These are phyloP conservation scores for Neurospora sublineolata DNA, from an alignment of 495 filamentous ascomycete species.

Conservation along the genomic window DNA sequence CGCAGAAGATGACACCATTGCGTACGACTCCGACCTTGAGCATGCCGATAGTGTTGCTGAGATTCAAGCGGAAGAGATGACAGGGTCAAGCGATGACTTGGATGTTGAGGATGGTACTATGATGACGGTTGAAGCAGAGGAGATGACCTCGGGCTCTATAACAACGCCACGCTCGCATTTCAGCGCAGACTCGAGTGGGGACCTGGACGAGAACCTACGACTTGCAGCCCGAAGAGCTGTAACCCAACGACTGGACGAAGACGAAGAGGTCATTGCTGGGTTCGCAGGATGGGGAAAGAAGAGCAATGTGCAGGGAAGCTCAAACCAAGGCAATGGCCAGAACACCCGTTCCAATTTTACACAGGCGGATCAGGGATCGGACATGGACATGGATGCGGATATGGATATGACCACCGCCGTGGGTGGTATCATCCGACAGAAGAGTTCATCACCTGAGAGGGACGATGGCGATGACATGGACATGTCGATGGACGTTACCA, in stretches of 20 bases:
- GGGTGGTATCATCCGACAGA: constrained; percentile 42
- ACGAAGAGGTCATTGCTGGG: constrained; percentile 67
- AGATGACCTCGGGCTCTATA: constrained; percentile 56
- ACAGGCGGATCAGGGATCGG: constrained; percentile 18
- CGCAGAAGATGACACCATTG: constrained; percentile 53
- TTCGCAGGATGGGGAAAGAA: constrained; percentile 36
- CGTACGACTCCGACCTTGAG: constrained; percentile 58
- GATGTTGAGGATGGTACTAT: constrained; percentile 63
- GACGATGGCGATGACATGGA: constrained; percentile 57
- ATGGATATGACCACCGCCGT: constrained; percentile 47
- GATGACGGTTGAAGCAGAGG: constrained; percentile 59
- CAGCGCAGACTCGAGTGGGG: constrained; percentile 52
- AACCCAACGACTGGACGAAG: constrained; percentile 59
- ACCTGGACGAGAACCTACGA: constrained; percentile 64
- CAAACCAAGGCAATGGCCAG: constrained; percentile 5
- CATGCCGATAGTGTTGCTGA: constrained; percentile 49
- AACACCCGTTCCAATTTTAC: constrained; percentile 1
- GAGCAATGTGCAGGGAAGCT: constrained; percentile 6
- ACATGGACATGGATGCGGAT: constrained; percentile 35
- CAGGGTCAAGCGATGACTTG: constrained; percentile 39
- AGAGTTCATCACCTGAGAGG: constrained; percentile 14
- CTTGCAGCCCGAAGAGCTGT: constrained; percentile 65
- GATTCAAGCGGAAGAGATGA: constrained; percentile 41
- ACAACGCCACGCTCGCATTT: constrained; percentile 45
- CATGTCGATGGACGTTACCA: constrained; percentile 78